Conservation (phyloP, 2,329 filamentous ascomycete genomes). For the Cercospora sojina region DNA sequence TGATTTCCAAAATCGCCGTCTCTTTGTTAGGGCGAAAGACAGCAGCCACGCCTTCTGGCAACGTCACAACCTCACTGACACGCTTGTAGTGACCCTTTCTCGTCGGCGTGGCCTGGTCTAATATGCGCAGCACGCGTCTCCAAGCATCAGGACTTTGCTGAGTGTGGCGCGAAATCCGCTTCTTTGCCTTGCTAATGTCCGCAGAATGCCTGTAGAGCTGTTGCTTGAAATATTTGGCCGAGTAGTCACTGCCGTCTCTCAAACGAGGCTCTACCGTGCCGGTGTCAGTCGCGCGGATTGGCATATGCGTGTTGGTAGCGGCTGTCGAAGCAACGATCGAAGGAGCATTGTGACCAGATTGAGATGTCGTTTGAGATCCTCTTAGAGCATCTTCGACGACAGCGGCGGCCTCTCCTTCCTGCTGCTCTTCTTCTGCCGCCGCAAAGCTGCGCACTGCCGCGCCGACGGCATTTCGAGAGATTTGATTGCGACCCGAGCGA, state of each 20-base stretch:
- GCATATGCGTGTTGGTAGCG: background rate
- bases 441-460: background rate
- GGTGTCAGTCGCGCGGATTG: background rate
- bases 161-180: conserved; percentile 3
- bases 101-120: conserved; percentile 22
- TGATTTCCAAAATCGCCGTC: conserved; percentile 31
- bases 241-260: background rate
- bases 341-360: background rate
- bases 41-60: conserved; percentile 25
- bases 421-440: background rate
- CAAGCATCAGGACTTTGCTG: conserved; percentile 19
- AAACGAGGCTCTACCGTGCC: background rate
- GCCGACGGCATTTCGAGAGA: background rate
- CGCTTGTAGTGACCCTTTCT: conserved; percentile 18
- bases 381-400: background rate
- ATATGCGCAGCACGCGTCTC: conserved; percentile 19
- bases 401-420: background rate
- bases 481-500: background rate
- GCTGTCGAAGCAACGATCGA: background rate
- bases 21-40: conserved; percentile 24
- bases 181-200: background rate
- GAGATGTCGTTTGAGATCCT: background rate
- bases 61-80: conserved; percentile 26
- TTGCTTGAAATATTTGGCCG: background rate
- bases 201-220: background rate